These are phyloP conservation scores for Debaryomyces nepalensis DNA, from an alignment of 1,139 yeast species.

Conservation along the genomic window DNA sequence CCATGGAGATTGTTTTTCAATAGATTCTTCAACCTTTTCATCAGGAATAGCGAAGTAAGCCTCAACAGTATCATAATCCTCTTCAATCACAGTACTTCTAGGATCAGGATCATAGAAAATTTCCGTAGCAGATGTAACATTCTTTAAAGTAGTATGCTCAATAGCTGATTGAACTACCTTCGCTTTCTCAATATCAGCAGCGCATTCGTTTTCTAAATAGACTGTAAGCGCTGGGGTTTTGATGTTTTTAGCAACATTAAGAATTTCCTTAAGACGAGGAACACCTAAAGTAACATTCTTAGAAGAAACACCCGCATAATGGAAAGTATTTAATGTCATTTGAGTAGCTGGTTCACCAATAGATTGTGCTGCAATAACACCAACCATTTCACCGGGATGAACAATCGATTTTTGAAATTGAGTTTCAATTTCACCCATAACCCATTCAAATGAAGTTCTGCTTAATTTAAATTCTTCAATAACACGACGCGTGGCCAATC, in stretches of 20 bases:
- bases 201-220: constrained; percentile 77
- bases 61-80: constrained; percentile 95
- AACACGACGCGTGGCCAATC: constrained; percentile 88
- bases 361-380: constrained; percentile 98
- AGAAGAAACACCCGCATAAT: constrained; percentile 99
- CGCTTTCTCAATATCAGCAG: constrained; percentile 89
- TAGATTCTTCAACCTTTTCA: constrained; percentile 91
- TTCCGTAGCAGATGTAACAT: constrained; percentile 97
- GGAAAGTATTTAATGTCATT: constrained; percentile 99
- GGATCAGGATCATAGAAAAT: constrained; percentile 99
- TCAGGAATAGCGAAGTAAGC: constrained; percentile 98
- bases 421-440: constrained; percentile 87
- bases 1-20: constrained; percentile 98
- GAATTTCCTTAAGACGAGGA: constrained; percentile 98
- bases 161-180: constrained; percentile 95
- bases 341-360: constrained; percentile 99
- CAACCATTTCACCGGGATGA: constrained; percentile 99
- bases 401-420: constrained; percentile 93
- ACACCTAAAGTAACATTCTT: constrained; percentile 99
- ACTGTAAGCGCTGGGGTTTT: constrained; percentile 98
- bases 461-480: constrained; percentile 88
- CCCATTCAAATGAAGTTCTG: constrained; percentile 93
- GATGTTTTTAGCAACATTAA: constrained; percentile 96
- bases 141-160: constrained; percentile 92
- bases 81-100: constrained; percentile 90